These are phyloP conservation scores for Entoloma clypeatum DNA, from an alignment of 1,284 basidiomycete species.

Conservation along the genomic window DNA sequence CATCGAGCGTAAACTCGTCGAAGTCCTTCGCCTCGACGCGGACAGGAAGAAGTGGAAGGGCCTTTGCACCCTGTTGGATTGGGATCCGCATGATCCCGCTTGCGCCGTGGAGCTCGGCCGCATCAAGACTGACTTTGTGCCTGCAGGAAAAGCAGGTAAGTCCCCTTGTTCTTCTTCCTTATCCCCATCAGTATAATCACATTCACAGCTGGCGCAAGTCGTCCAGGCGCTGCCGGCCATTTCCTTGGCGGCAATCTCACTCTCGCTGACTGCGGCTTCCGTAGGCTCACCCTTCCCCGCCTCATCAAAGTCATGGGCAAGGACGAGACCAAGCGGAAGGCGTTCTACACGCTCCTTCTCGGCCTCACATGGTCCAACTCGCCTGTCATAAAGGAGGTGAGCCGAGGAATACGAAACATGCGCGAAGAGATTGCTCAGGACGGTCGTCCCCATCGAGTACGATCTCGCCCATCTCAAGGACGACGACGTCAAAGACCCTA, in stretches of 20 bases:
- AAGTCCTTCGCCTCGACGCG: slow-evolving; percentile 1
- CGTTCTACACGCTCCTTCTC: slow-evolving; percentile 2
- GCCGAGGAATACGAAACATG: neutral
- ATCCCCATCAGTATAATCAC: neutral
- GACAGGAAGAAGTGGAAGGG: neutral
- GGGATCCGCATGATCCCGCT: neutral
- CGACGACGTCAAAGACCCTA: neutral
- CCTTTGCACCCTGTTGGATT: slow-evolving; percentile 1
- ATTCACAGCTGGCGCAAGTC: neutral
- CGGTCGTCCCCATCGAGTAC: neutral
- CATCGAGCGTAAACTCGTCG: slow-evolving; percentile 3
- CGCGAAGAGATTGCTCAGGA: neutral
- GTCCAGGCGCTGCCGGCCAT: neutral
- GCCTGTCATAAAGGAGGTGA: neutral
- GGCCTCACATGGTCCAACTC: neutral
- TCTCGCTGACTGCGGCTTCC: slow-evolving; percentile 1
- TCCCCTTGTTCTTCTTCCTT: slow-evolving; percentile 1
- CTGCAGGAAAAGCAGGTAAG: slow-evolving; percentile 1
- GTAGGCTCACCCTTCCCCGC: neutral
- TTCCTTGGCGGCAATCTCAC: neutral
- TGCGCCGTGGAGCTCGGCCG: neutral
- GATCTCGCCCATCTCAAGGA: slow-evolving; percentile 2
- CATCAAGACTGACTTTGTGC: slow-evolving; percentile 1
- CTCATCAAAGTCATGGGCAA: neutral
- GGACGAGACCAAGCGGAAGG: neutral